phyloP scores from a whole-genome alignment of 805 yeast species.

The Zygoascus biomembranicola region DNA sequence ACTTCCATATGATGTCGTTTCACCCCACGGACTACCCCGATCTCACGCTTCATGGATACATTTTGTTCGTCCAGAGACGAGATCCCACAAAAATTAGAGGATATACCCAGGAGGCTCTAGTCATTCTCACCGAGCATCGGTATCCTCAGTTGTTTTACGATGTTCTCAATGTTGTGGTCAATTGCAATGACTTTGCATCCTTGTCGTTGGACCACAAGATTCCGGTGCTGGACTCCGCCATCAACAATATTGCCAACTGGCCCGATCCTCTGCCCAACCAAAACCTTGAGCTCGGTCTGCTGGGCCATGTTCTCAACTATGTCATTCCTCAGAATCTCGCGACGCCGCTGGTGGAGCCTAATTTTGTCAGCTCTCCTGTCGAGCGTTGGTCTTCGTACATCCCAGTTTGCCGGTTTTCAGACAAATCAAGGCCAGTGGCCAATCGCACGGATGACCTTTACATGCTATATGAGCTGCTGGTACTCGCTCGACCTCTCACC shows the following conservation, averaged over 20 bases:
- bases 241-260: constrained; percentile 19
- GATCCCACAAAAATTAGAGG: constrained; percentile 16
- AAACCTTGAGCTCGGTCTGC: constrained; percentile 14
- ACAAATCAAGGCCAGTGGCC: neutral
- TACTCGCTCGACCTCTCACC: constrained; percentile 14
- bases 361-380: constrained; percentile 7
- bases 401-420: neutral
- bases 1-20: constrained; percentile 15
- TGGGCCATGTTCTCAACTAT: constrained; percentile 11
- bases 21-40: constrained; percentile 4
- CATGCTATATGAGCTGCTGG: constrained; percentile 15
- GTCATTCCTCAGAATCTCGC: constrained; percentile 5
- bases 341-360: constrained; percentile 5
- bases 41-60: constrained; percentile 13
- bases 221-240: constrained; percentile 20
- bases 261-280: constrained; percentile 12
- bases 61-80: constrained; percentile 15
- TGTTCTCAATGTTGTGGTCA: constrained; percentile 13
- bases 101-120: constrained; percentile 21
- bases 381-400: constrained; percentile 13
- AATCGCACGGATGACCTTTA: constrained; percentile 14
- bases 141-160: constrained; percentile 16
- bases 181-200: constrained; percentile 5
- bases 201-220: constrained; percentile 14
- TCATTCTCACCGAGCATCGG: constrained; percentile 15